phyloP scores from a whole-genome alignment of 345 rosid genomes.

The Murraya koenigii region DNA sequence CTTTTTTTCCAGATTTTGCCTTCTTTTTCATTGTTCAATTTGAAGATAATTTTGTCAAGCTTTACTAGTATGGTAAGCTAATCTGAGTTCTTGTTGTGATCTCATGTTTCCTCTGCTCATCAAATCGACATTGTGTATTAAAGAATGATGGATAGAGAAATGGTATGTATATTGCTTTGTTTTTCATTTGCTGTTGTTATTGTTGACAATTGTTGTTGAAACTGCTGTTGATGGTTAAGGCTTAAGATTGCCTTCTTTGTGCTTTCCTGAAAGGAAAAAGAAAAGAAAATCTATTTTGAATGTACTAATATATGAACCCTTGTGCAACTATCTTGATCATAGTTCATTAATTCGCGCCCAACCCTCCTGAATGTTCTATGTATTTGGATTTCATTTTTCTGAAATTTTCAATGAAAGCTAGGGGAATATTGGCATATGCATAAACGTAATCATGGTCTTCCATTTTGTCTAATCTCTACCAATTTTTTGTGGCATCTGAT shows the following conservation, averaged over 20 bases:
- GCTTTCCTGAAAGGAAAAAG: not conserved
- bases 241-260: not conserved
- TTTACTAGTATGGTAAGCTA: slow-evolving; percentile 17
- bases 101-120: slow-evolving; percentile 22
- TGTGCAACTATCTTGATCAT: not conserved
- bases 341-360: too few species aligned
- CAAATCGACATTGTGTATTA: slow-evolving; percentile 17
- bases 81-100: slow-evolving; percentile 20
- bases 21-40: not conserved
- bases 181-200: slow-evolving; percentile 6
- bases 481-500: not conserved
- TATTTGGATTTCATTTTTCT: not conserved
- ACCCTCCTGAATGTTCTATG: not conserved
- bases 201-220: slow-evolving; percentile 11
- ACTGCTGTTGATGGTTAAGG: slow-evolving; percentile 3
- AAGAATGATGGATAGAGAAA: slow-evolving; percentile 84
- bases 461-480: not conserved
- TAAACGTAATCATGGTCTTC: not conserved
- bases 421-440: not conserved
- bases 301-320: not conserved
- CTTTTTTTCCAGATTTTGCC: not conserved
- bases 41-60: slow-evolving; percentile 10
- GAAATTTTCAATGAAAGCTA: not conserved
- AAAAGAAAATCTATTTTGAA: not conserved
- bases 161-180: slow-evolving; percentile 51